phyloP scores from a whole-genome alignment of 768 basidiomycete species.

The Podaxis mareebaensis region DNA sequence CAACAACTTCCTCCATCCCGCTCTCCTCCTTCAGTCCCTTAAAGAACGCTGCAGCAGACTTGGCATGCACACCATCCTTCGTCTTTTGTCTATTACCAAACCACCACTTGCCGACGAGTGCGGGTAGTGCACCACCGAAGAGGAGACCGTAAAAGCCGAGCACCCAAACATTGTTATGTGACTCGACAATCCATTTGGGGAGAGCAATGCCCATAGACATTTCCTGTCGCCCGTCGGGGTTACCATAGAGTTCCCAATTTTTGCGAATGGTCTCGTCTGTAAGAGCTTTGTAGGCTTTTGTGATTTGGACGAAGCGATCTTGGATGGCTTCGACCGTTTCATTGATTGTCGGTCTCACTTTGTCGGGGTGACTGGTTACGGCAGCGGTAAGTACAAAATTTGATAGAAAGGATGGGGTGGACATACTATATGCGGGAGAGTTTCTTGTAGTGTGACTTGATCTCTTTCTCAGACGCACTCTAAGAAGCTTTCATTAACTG shows the following conservation, averaged over 20 bases:
- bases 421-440: constrained; percentile 84
- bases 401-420: not conserved
- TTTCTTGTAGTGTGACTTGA: constrained; percentile 94
- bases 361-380: constrained; percentile 88
- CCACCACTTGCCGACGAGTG: constrained; percentile 95
- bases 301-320: constrained; percentile 85
- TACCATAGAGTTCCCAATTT: constrained; percentile 86
- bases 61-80: constrained; percentile 85
- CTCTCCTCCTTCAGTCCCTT: constrained; percentile 81
- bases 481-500: constrained; percentile 27
- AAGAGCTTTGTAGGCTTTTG: constrained; percentile 96
- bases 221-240: constrained; percentile 97
- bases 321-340: constrained; percentile 86
- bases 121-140: constrained; percentile 87
- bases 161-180: constrained; percentile 90
- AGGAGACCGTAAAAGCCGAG: constrained; percentile 83
- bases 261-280: constrained; percentile 92
- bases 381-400: not conserved
- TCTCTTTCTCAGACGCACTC: constrained; percentile 80
- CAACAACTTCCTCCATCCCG: constrained; percentile 68
- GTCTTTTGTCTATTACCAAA: constrained; percentile 88
- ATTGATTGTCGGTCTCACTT: constrained; percentile 81
- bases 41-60: constrained; percentile 87
- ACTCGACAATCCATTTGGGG: constrained; percentile 90
- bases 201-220: constrained; percentile 93